Base-by-base conservation (phyloP, 129 eudicot genomes). In the Chrysanthemum lavandulifolium region DNA sequence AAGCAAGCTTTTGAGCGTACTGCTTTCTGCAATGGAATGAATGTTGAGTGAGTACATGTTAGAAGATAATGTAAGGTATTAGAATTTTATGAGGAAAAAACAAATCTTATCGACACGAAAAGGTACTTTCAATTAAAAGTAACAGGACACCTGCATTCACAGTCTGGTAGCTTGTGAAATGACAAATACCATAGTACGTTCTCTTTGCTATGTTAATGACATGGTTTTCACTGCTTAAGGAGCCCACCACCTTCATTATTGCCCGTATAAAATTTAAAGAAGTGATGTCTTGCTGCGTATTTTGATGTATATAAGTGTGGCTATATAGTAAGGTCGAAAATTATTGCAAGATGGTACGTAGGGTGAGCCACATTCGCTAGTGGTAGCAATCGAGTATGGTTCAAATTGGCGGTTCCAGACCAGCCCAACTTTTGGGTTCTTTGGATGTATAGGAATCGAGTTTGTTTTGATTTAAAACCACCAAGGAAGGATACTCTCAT, bases 131-230 rank as follows among this genome's bases (percentile, higher is more conserved):
- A n/a, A n/a, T n/a, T n/a, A n/a, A n/a, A n/a, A n/a, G 18, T 65
- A 11, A 55, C n/a, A 57, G 65, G 54, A 40, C 65, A 36, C 75
- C 73, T 51, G 61, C 61, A 14, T 68, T 19, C 56, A 51, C 33
- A 19, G 21, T 67, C 48, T 51, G 73, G 47, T 68, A 49, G 11
- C 52, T 33, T 70, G 40, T 36, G 65, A n/a, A n/a, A n/a, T n/a
- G n/a, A 16, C 14, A 1, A 40, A 40, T 33, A 65, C 29, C 16
- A 48, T 8, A 61, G 50, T 65, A 65, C 69, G 18, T 3, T 15
- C 36, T 12, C 52, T 54, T 69, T 25, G 10, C 50, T 12, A 16
- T 66, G 10, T 66, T 19, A 69, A 69, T 54, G 64, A 15, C 23
- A 48, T 21, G 13, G 12, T 48, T 67, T 13, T 21, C 59, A 23